Base-by-base conservation (phyloP, 345 rosid genomes). In the Psidium guajava region DNA sequence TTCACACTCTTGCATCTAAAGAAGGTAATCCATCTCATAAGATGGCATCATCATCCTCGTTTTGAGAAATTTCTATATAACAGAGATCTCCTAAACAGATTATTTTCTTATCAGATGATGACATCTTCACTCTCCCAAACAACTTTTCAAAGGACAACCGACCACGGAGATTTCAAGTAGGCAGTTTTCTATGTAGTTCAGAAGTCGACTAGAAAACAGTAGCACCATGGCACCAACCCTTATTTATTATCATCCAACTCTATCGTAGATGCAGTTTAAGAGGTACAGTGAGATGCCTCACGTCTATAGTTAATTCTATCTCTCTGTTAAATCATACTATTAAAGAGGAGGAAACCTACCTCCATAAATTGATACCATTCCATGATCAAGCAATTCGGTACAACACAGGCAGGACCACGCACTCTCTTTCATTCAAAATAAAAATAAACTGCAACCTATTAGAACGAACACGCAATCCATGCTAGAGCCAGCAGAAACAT, bases 401-500 rank as follows among this genome's bases (percentile, higher is more conserved):
- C 18, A 69, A 13, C 80, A 69, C 1, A 2, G 40, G 24, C 47
- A 69, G 25, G 47, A 36, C 47, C 14, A 36, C 36, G 6, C 47
- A 36, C 80, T 36, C 36, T 10, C 24, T 69, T 36, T 18, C 7
- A 9, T 18, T 36, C 80, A 47, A 69, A 36, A 69, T 8, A 69
- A 9, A 36, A 36, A 36, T 13, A 20, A 28, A 28, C 8, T 0
- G 75, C 44, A 8, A 64, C 5, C 75, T 18, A 18, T 69, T 8
- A 64, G 75, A 64, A 16, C 6, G 22, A 64, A 64, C 44, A 28
- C 2, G 11, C 75, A 32, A 22, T 64, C 1, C 75, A 32, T 2
- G 11, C 3, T 32, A 16, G 44, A 6, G 11, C 47, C 25, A 0
- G 25, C 24, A 9, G 47, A 2, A 69, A 18, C 0, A 69, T 9